Base-by-base conservation (phyloP, 495 filamentous ascomycete genomes). In the Diplogelasinospora grovesii region DNA sequence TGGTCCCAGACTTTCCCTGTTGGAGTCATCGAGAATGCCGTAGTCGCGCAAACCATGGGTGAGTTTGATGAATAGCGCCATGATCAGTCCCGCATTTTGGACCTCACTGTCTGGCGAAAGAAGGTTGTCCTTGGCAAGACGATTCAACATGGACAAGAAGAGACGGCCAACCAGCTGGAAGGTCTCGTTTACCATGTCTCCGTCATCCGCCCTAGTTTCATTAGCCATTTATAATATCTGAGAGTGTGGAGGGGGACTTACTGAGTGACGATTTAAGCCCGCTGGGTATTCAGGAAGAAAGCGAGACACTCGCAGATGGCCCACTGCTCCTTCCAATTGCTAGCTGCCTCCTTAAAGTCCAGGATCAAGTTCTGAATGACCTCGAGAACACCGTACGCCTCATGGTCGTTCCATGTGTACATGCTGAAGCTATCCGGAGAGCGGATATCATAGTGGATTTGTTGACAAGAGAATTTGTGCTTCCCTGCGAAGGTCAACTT, bases 361-460 rank as follows among this genome's bases (percentile, higher is more conserved):
- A 67, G 57, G 14, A 64, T 36, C 23, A 64, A 40, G 38, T 67
- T 67, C 45, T 67, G 46, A 16, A 64, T 5, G 7, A 60, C 35
- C 48, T 67, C 61, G 18, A 67, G 13, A 8, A 48, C 21, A 20
- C 64, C 61, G 27, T 64, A 64, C 8, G 30, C 49, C 3, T 26
- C 39, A 28, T 65, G 60, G 34, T 63, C 56, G 29, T 64, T 65
- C 50, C 54, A 65, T 0, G 58, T 64, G 42, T 61, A 59, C 60
- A 65, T 65, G 22, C 16, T 8, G 22, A 65, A 65, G 40, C 45
- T 43, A 36, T 64, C 64, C 2, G 61, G 61, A 34, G 49, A 43
- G 9, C 61, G 56, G 13, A 64, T 23, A 20, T 25, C 13, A 31
- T 19, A 29, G 20, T 57, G 50, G 26, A 36, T 45, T 18, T 16